Base-by-base conservation (phyloP, 352 stramenopile species). In the Blastocystis sp. region DNA sequence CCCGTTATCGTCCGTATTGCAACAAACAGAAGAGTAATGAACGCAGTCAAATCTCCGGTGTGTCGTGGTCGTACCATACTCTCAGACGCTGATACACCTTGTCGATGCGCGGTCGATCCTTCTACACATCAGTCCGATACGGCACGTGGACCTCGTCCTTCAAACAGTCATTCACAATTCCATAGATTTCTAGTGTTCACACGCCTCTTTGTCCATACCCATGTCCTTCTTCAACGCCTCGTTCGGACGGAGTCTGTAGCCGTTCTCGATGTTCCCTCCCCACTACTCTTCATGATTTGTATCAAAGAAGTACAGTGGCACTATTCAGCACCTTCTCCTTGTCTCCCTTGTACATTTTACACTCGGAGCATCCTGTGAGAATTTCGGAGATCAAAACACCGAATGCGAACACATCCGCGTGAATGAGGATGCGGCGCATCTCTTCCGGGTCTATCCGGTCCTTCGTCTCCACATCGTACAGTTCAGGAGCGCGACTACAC, bases 331-430 rank as follows among this genome's bases (percentile, higher is more conserved):
- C 5, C 48, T 14, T 56, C 48, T 14, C 14, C 48, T 56, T 56
- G 5, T 56, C 48, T 14, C 48, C 48, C 14, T 56, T 56, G 48
- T 56, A 56, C 5, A 14, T 14, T 7, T 56, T 17, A 14, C 48
- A 56, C 14, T 56, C 48, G 0, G 48, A 56, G 34, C 64, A 65
- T 21, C 71, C 71, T 28, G 52, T 48, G 52, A 65, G 45, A 21
- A 81, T 81, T 52, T 81, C 71, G 1, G 52, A 64, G 23, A 81
- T 81, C 17, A 81, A 48, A 19, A 81, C 7, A 23, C 71, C 71
- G 14, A 81, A 41, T 17, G 71, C 34, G 56, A 66, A 81, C 2
- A 61, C 56, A 43, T 81, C 45, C 23, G 71, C 43, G 10, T 64
- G 52, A 23, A 52, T 59, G 40, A 81, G 56, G 11, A 81, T 66